Evolutionary conservation across 306 rosid species (phyloP).

Genomic region (Phaseolus lunatus): DNA sequence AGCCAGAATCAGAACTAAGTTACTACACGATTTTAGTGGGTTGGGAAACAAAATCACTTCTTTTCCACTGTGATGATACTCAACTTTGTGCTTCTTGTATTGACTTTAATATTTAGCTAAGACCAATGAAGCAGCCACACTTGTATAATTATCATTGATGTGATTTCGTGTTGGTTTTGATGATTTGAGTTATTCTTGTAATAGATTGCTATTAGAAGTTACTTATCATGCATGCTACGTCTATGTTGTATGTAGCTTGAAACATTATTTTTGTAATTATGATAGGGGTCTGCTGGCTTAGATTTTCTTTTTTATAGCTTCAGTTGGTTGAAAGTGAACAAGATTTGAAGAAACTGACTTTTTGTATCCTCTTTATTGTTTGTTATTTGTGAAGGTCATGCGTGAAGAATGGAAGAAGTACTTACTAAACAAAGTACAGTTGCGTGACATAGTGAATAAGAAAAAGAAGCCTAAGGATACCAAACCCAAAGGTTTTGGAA

Average conservation of each 20-base stretch:
- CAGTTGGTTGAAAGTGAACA: slow-evolving; percentile 23
- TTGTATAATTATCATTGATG: slow-evolving; percentile 15
- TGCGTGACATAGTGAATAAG: slow-evolving; percentile 69
- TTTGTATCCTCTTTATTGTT: not conserved
- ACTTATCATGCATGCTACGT: slow-evolving; percentile 5
- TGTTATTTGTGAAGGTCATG: slow-evolving; percentile 70
- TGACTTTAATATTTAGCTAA: not conserved
- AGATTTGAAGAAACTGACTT: slow-evolving; percentile 34
- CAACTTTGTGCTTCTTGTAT: not conserved
- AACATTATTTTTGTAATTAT: slow-evolving; percentile 20
- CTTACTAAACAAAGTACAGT: slow-evolving; percentile 85
- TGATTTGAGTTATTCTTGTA: not conserved
- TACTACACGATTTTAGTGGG: not conserved
- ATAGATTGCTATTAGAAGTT: not conserved
- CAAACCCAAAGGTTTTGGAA: slow-evolving; percentile 96
- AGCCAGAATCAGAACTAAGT: slow-evolving; percentile 8
- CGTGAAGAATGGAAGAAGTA: slow-evolving; percentile 87
- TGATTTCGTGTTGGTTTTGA: slow-evolving; percentile 26
- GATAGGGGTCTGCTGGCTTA: slow-evolving; percentile 15
- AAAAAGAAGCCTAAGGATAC: slow-evolving; percentile 87
- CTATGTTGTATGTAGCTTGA: slow-evolving; percentile 16
- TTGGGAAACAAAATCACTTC: not conserved
- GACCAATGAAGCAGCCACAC: not conserved
- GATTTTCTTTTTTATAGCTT: slow-evolving; percentile 26
- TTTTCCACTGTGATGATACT: not conserved